Evolutionary conservation across 2,329 filamentous ascomycete species (phyloP).

Genomic region (Bimuria novae-zelandiae): DNA sequence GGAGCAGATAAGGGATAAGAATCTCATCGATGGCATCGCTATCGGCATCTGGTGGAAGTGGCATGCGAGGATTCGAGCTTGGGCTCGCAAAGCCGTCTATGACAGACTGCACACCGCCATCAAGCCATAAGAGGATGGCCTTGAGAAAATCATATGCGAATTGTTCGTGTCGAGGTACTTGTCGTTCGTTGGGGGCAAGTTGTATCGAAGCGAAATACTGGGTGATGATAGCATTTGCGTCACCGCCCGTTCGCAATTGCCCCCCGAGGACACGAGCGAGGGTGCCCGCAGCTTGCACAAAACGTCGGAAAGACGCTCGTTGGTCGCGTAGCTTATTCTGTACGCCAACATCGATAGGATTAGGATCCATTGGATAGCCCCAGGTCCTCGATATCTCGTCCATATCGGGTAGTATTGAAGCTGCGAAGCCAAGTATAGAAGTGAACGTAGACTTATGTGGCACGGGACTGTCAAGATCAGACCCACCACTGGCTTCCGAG

Average conservation of each 20-base stretch:
- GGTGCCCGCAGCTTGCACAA: slow-evolving; percentile 66
- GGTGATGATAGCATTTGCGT: slow-evolving; percentile 41
- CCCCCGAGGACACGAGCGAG: slow-evolving; percentile 62
- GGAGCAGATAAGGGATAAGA: slow-evolving; percentile 64
- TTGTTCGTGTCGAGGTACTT: slow-evolving; percentile 48
- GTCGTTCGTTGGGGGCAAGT: slow-evolving; percentile 48
- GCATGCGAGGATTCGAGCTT: slow-evolving; percentile 53
- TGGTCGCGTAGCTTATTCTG: slow-evolving; percentile 62
- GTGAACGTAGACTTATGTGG: slow-evolving; percentile 52
- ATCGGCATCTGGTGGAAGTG: slow-evolving; percentile 56
- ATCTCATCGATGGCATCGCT: slow-evolving; percentile 60
- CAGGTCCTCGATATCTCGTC: slow-evolving; percentile 60
- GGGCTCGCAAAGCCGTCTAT: slow-evolving; percentile 61
- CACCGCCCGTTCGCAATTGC: slow-evolving; percentile 51
- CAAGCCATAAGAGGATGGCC: slow-evolving; percentile 66
- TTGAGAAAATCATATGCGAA: slow-evolving; percentile 70
- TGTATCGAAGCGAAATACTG: slow-evolving; percentile 56
- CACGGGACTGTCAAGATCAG: slow-evolving; percentile 19
- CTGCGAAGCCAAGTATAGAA: slow-evolving; percentile 44
- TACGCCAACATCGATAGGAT: slow-evolving; percentile 55
- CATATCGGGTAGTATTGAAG: slow-evolving; percentile 58
- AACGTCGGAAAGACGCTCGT: slow-evolving; percentile 61
- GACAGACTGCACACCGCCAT: slow-evolving; percentile 60
- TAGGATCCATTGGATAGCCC: slow-evolving; percentile 64
- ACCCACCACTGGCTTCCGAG: slow-evolving; percentile 22